Evolutionary conservation across 2,329 filamentous ascomycete species (phyloP).

Genomic region (Scedosporium apiospermum): DNA sequence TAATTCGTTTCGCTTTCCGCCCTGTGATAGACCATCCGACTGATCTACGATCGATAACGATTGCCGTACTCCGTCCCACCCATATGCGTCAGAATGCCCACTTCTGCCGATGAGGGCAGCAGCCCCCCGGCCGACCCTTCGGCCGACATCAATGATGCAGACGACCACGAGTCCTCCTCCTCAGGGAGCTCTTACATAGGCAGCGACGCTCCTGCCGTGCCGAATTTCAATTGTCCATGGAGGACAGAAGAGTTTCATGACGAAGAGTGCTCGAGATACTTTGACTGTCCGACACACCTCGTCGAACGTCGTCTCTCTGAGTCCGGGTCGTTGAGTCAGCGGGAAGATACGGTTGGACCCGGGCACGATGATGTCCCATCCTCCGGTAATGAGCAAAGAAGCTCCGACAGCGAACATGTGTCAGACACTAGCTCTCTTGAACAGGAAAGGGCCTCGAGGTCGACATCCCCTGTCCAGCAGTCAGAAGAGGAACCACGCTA

Average conservation of each 20-base stretch:
- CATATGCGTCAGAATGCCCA: neutral
- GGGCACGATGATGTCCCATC: neutral
- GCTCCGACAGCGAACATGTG: neutral
- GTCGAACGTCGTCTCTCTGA: slow-evolving; percentile 26
- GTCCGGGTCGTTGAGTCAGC: neutral
- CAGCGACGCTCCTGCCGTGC: slow-evolving; percentile 18
- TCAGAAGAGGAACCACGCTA: neutral
- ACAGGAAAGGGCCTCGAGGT: neutral
- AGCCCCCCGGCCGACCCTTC: slow-evolving; percentile 5
- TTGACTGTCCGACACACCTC: slow-evolving; percentile 39
- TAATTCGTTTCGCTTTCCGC: neutral
- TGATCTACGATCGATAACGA: neutral
- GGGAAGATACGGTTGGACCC: neutral
- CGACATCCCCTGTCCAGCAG: neutral
- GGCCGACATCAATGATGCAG: neutral
- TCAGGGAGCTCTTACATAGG: slow-evolving; percentile 29
- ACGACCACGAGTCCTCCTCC: slow-evolving; percentile 12
- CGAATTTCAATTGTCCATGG: slow-evolving; percentile 23
- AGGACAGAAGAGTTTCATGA: slow-evolving; percentile 27
- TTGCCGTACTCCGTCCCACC: neutral
- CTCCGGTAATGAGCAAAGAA: neutral
- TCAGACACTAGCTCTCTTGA: neutral
- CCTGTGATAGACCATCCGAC: neutral
- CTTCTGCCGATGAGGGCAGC: neutral
- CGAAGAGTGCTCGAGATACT: slow-evolving; percentile 35